Percentiles rank a stretch among this genome's conserved stretches.
phyloP scores from a whole-genome alignment of 2,329 filamentous ascomycete species.

The Fusarium camptoceras region DNA sequence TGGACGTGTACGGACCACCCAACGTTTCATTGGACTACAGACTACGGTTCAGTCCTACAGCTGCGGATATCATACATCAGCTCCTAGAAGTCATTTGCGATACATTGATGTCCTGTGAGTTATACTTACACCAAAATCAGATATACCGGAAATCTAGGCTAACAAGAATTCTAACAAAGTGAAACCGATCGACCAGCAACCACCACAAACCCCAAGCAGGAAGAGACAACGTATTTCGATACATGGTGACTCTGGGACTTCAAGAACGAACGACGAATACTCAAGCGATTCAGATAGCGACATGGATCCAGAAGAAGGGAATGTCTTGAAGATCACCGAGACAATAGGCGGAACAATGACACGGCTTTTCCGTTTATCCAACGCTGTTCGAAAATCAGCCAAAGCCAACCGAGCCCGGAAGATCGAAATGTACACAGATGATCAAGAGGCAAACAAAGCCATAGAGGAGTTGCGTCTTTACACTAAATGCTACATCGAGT shows the following conservation, averaged over 20 bases:
- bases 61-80: constrained; percentile 1
- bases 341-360: constrained; percentile 4
- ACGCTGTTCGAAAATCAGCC: not conserved
- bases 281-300: not conserved
- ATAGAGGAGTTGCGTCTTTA: constrained; percentile 1
- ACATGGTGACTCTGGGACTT: not conserved
- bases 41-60: not conserved
- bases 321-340: not conserved
- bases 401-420: not conserved
- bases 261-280: not conserved
- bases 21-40: constrained; percentile 4
- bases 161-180: not conserved
- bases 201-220: not conserved
- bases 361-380: constrained; percentile 3
- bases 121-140: no score
- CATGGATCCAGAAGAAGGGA: not conserved
- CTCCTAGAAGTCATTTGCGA: not conserved
- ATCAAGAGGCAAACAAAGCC: not conserved
- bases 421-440: not conserved
- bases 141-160: not conserved
- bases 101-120: not conserved
- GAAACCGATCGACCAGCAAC: not conserved
- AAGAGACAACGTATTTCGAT: not conserved
- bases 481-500: not conserved
- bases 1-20: constrained; percentile 2